A percentile compares a stretch with the other conserved stretches of the same genome.
phyloP scores from a whole-genome alignment of 208 protist genomes.

The Entamoeba dispar region DNA sequence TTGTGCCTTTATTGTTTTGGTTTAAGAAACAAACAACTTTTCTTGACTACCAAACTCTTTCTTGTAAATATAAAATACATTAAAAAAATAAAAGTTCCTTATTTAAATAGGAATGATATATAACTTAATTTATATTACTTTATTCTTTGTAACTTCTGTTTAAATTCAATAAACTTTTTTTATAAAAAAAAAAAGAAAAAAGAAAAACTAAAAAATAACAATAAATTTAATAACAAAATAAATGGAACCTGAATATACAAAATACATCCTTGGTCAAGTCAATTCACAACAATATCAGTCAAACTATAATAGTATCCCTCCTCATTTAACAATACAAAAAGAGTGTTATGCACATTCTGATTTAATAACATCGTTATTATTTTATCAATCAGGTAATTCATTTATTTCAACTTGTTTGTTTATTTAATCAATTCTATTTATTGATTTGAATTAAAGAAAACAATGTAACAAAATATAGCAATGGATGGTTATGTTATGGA shows the following conservation, averaged over 20 bases:
- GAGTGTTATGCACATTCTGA: not conserved
- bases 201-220: not conserved
- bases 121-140: too few relatives aligned
- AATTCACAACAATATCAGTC: not conserved
- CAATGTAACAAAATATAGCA: not conserved
- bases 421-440: not conserved
- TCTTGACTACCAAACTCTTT: too few relatives aligned
- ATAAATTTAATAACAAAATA: not conserved
- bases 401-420: not conserved
- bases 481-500: not conserved
- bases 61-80: too few relatives aligned
- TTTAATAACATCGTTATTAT: not conserved
- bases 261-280: not conserved
- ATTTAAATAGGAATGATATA: too few relatives aligned
- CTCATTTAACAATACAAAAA: not conserved
- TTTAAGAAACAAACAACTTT: too few relatives aligned
- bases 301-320: not conserved
- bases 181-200: too few relatives aligned
- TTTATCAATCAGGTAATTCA: not conserved
- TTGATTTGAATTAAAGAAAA: too few relatives aligned
- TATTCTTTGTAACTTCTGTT: too few relatives aligned
- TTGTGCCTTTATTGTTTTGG: too few relatives aligned
- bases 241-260: not conserved
- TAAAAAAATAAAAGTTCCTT: too few relatives aligned
- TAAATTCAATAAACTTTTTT: too few relatives aligned